phyloP scores from a whole-genome alignment of 2,329 filamentous ascomycete genomes.

The Atkinsonella texensis region DNA sequence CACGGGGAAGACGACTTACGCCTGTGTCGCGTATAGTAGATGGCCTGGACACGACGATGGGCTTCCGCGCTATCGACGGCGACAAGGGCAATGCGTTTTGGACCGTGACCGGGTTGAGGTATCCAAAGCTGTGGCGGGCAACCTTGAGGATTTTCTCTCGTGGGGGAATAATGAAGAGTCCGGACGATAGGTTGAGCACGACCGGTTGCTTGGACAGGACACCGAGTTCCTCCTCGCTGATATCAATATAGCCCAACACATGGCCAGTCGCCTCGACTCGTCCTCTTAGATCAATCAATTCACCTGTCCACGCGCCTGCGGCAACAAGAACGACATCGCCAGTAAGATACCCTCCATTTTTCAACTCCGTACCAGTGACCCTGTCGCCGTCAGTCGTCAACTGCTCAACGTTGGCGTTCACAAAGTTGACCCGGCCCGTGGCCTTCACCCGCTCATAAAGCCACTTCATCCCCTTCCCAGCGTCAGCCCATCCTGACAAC shows the following conservation, averaged over 20 bases:
- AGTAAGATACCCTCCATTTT: constrained; percentile 24
- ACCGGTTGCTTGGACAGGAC: constrained; percentile 56
- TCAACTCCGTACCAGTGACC: constrained; percentile 40
- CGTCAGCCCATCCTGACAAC: constrained; percentile 70
- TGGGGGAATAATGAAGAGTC: constrained; percentile 66
- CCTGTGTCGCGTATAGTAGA: constrained; percentile 26
- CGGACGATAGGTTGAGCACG: constrained; percentile 56
- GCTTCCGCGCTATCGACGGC: constrained; percentile 13
- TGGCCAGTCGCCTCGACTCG: constrained; percentile 74
- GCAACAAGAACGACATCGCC: constrained; percentile 71
- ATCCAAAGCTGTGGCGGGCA: constrained; percentile 58
- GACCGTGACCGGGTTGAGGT: constrained; percentile 39
- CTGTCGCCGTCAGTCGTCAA: constrained; percentile 27
- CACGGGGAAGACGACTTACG: constrained; percentile 38
- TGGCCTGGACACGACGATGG: constrained; percentile 24
- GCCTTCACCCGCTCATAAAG: constrained; percentile 41
- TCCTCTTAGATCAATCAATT: constrained; percentile 65
- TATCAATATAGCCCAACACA: constrained; percentile 61
- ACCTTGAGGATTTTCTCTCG: constrained; percentile 50
- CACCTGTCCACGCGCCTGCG: constrained; percentile 76
- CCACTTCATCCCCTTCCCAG: constrained; percentile 57
- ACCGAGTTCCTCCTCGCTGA: constrained; percentile 60
- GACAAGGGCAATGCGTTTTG: constrained; percentile 21
- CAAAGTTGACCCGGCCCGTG: constrained; percentile 43
- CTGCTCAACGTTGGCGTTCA: constrained; percentile 35